phyloP scores from a whole-genome alignment of 495 filamentous ascomycete genomes.

The Aspergillus affinis region DNA sequence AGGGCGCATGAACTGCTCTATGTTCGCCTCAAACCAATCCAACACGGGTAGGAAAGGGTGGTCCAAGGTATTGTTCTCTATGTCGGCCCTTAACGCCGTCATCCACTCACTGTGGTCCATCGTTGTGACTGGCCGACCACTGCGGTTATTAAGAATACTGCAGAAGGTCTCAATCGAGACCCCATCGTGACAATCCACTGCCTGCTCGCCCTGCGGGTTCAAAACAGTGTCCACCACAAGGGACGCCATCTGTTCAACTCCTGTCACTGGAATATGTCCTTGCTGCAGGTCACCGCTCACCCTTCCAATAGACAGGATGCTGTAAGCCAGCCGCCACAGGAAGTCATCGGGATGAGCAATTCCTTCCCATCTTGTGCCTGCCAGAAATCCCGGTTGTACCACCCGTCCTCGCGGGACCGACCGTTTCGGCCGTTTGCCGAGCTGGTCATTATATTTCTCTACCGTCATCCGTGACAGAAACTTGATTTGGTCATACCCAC shows the following conservation, averaged over 20 bases:
- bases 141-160: background rate
- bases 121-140: background rate
- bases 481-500: slow-evolving; percentile 34
- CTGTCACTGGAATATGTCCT: slow-evolving; percentile 10
- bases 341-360: slow-evolving; percentile 24
- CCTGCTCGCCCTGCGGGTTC: too few species aligned
- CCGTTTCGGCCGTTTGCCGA: too few species aligned
- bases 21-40: slow-evolving; percentile 17
- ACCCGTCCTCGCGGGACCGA: slow-evolving; percentile 11
- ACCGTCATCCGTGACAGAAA: slow-evolving; percentile 28
- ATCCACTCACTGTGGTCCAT: slow-evolving; percentile 12
- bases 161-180: background rate
- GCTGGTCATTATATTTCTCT: slow-evolving; percentile 12
- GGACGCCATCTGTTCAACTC: slow-evolving; percentile 14
- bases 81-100: slow-evolving; percentile 1
- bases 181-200: slow-evolving; percentile 1
- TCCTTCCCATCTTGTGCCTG: slow-evolving; percentile 23
- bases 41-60: slow-evolving; percentile 15
- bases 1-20: slow-evolving; percentile 8
- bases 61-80: slow-evolving; percentile 4
- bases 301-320: slow-evolving; percentile 6
- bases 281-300: slow-evolving; percentile 1
- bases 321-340: slow-evolving; percentile 26
- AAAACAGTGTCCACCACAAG: background rate
- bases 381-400: slow-evolving; percentile 30